Evolutionary conservation across 1,284 basidiomycete genomes (phyloP).

Genomic region (Puccinia polysora): DNA sequence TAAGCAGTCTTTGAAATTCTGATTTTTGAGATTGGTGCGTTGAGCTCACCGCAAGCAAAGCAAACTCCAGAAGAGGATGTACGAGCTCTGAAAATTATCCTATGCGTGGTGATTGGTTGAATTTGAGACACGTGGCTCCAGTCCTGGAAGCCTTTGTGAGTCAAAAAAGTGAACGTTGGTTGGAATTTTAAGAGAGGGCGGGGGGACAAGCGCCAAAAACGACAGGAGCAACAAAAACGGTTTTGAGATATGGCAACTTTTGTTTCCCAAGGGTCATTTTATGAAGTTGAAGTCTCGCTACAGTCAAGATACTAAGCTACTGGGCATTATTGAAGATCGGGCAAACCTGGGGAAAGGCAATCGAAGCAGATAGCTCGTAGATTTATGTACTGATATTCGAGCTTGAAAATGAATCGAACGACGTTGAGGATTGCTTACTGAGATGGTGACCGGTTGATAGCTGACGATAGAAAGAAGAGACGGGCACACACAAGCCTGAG

Average conservation of each 20-base stretch:
- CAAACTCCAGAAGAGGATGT: constrained; percentile 10
- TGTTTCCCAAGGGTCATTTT: too few species aligned
- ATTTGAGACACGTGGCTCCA: constrained; percentile 7
- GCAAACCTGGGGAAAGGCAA: neutral
- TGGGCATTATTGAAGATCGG: too few species aligned
- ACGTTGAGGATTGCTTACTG: neutral
- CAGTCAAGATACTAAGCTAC: too few species aligned
- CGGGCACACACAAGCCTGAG: too few species aligned
- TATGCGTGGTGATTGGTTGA: constrained; percentile 12
- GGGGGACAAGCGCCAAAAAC: neutral
- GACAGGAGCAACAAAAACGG: too few species aligned
- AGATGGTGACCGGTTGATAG: neutral
- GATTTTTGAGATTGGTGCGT: too few species aligned
- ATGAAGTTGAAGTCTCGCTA: too few species aligned
- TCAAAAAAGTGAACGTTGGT: neutral
- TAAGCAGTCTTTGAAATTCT: too few species aligned
- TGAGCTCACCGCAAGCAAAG: too few species aligned
- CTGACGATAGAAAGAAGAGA: neutral
- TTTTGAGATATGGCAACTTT: too few species aligned
- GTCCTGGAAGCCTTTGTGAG: neutral
- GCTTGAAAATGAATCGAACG: neutral
- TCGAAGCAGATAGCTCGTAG: neutral
- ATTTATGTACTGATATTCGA: neutral
- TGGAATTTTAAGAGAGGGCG: neutral
- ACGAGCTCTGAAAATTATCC: neutral